Evolutionary conservation across 768 basidiomycete genomes (phyloP).

Genomic region (Hypholoma fasciculare): DNA sequence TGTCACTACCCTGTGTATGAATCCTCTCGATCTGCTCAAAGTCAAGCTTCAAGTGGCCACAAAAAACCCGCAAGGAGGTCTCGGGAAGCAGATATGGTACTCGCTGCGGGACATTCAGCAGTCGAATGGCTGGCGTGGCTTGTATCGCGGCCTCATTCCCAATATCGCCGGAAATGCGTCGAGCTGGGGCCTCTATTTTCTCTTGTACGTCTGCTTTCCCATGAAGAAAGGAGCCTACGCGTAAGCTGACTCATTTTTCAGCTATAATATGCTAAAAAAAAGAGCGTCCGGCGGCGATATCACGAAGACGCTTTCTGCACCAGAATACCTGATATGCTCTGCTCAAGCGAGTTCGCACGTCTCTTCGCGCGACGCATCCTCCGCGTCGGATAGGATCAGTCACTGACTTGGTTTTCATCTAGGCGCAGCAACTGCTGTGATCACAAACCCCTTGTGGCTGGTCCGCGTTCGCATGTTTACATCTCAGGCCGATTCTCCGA

Average conservation of each 20-base stretch:
- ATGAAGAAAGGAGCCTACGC: background rate
- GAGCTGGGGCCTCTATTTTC: conserved; percentile 97
- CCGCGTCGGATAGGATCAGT: background rate
- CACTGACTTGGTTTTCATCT: conserved; percentile 11
- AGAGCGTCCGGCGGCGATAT: conserved; percentile 70
- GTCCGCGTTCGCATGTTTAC: conserved; percentile 98
- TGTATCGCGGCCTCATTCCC: conserved; percentile 88
- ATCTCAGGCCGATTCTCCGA: conserved; percentile 61
- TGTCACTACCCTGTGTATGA: conserved; percentile 92
- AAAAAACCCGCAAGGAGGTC: conserved; percentile 52
- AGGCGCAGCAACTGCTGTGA: conserved; percentile 92
- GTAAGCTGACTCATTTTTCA: conserved; percentile 25
- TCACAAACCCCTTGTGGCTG: conserved; percentile 98
- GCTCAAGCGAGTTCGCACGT: conserved; percentile 91
- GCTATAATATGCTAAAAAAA: conserved; percentile 93
- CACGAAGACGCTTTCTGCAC: conserved; percentile 66
- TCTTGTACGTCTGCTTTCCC: conserved; percentile 69
- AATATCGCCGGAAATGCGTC: conserved; percentile 95
- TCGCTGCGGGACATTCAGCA: conserved; percentile 73
- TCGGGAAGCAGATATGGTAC: conserved; percentile 75
- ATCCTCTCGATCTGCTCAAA: conserved; percentile 95
- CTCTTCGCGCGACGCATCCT: conserved; percentile 2
- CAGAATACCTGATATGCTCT: conserved; percentile 83
- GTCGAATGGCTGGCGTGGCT: conserved; percentile 76
- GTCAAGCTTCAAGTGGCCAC: conserved; percentile 91